phyloP scores from a whole-genome alignment of 2,329 filamentous ascomycete genomes.

The Aureobasidium sp. region DNA sequence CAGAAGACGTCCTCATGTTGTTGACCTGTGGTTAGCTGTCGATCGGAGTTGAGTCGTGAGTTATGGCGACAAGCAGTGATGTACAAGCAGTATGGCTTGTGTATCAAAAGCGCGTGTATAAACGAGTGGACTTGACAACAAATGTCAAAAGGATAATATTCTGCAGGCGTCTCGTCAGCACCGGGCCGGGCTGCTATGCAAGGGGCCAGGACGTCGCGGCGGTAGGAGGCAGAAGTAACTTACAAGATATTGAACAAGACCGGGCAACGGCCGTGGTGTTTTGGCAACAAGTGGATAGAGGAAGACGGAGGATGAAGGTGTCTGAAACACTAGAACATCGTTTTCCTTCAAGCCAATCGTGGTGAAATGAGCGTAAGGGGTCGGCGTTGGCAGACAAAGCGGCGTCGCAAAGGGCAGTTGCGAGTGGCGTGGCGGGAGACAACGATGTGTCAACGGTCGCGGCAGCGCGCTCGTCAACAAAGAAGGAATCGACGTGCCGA shows the following conservation, averaged over 20 bases:
- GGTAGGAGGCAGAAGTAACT: neutral
- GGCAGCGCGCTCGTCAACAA: constrained; percentile 11
- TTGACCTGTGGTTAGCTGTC: constrained; percentile 7
- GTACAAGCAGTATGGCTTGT: neutral
- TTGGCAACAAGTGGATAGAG: constrained; percentile 4
- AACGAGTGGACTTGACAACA: constrained; percentile 48
- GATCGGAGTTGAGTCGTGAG: neutral
- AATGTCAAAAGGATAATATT: constrained; percentile 23
- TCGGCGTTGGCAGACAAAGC: constrained; percentile 9
- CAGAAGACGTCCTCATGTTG: constrained; percentile 38
- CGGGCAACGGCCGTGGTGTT: constrained; percentile 8
- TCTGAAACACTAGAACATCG: constrained; percentile 17
- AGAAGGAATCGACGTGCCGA: constrained; percentile 7
- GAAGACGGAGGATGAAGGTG: constrained; percentile 1
- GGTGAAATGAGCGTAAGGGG: constrained; percentile 16
- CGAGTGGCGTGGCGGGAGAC: constrained; percentile 13
- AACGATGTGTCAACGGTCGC: constrained; percentile 14
- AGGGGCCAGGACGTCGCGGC: neutral
- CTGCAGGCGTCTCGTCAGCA: constrained; percentile 6
- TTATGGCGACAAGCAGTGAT: constrained; percentile 11
- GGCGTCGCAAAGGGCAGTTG: constrained; percentile 4
- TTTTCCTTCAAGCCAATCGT: constrained; percentile 11
- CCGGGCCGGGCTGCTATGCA: constrained; percentile 13
- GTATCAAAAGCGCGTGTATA: constrained; percentile 33
- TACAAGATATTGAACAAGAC: constrained; percentile 12